Base-by-base conservation (phyloP, 108 stramenopile genomes). In the Cyclotella choctawhatcheeana region DNA sequence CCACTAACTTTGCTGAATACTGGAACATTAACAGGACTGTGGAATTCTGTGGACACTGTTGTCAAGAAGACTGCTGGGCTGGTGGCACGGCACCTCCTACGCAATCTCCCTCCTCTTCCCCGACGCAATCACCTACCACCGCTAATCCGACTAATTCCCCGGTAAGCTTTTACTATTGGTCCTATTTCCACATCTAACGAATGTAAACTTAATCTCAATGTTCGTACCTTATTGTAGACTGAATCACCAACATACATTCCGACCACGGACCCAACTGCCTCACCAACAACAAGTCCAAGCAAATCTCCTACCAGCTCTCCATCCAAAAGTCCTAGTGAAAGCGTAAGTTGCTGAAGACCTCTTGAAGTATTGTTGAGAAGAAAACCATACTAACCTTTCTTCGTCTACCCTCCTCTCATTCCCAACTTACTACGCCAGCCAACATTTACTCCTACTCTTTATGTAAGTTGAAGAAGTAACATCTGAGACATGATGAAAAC, bases 31-130 rank as follows among this genome's bases (percentile, higher is more conserved):
- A 29, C 55, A 56, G 55, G 5, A 60, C 59, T 10, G 37, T 16
- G 6, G 22, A 13, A 43, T 40, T 43, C 20, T 60, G 59, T 21
- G 59, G 37, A 20, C 18, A 21, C 2, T 60, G 59, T 40, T 60
- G 59, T 26, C 59, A 60, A 21, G 43, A 18, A 6, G 43, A 60
- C 40, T 60, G 59, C 59, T 40, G 40, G 40, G 59, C 35, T 24
- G 40, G 59, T 22, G 40, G 40, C 17, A 43, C 59, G 21, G 40
- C 59, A 10, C n/a, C 37, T 40, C 35, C 59, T 22, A 21, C 35
- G 12, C 5, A 1, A 10, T 27, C n/a, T 40, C 59, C 59, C 2
- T 25, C 59, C 14, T 40, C 35, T 30, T 0, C 6, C 20, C 59
- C 59, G 43, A 40, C 40, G 0, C n/a, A 16, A 17, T 4, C 14